These are phyloP conservation scores for Trametes sp. DNA, from an alignment of 1,284 basidiomycete genomes.

Conservation along the genomic window DNA sequence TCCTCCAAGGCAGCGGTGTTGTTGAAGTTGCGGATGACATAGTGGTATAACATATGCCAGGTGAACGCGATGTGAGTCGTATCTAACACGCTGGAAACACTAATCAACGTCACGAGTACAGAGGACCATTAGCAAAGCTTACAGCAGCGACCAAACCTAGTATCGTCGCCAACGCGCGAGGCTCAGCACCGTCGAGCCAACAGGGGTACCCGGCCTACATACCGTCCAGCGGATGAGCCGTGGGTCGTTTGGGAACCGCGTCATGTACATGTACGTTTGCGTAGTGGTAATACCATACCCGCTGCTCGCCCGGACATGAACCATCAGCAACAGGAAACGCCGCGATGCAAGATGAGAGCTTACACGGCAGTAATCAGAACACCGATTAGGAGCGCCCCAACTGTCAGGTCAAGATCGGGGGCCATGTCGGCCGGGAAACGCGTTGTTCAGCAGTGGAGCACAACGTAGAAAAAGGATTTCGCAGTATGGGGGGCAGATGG, in stretches of 20 bases:
- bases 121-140: neutral
- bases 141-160: slow-evolving; percentile 26
- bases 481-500: no score
- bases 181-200: neutral
- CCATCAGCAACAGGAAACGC: neutral
- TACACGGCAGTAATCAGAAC: slow-evolving; percentile 27
- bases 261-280: slow-evolving; percentile 28
- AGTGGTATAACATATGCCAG: slow-evolving; percentile 31
- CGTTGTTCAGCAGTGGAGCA: no score
- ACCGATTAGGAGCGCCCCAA: slow-evolving; percentile 27
- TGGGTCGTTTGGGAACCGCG: slow-evolving; percentile 23
- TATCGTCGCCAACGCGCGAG: no score
- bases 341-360: neutral
- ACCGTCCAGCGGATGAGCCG: slow-evolving; percentile 23
- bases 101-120: neutral
- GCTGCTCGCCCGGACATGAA: neutral
- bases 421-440: neutral
- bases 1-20: slow-evolving; percentile 12
- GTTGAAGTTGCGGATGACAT: slow-evolving; percentile 29
- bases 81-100: slow-evolving; percentile 15
- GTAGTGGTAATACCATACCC: slow-evolving; percentile 29
- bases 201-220: neutral
- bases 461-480: no score
- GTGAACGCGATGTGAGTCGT: slow-evolving; percentile 22
- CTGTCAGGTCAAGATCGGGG: slow-evolving; percentile 13